phyloP scores from a whole-genome alignment of 2,329 filamentous ascomycete species.

The Hymenoscyphus fraxineus region DNA sequence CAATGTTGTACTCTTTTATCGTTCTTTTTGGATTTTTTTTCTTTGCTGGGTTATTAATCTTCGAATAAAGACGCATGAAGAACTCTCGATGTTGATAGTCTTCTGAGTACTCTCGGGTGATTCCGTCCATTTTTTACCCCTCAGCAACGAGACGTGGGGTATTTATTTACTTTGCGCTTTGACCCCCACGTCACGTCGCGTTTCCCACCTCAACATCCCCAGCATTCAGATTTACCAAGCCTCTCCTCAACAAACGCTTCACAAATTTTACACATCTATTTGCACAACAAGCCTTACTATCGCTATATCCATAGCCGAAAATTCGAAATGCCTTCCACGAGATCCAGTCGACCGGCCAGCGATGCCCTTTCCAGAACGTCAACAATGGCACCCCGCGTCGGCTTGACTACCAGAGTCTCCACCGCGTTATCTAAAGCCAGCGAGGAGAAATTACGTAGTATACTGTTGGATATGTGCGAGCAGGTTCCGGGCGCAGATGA shows the following conservation, averaged over 20 bases:
- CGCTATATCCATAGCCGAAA: neutral
- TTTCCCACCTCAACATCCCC: neutral
- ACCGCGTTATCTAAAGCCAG: neutral
- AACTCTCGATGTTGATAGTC: no score
- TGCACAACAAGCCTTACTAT: neutral
- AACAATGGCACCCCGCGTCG: neutral
- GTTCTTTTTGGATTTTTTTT: no score
- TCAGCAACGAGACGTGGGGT: neutral
- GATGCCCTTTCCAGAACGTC: neutral
- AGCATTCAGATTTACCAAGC: neutral
- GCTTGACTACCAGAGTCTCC: neutral
- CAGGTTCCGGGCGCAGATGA: neutral
- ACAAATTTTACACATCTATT: neutral
- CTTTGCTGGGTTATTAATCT: no score
- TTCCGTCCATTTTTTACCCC: neutral
- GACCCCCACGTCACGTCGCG: neutral
- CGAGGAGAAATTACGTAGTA: neutral
- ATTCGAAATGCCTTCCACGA: neutral
- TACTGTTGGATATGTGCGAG: neutral
- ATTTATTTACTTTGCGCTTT: neutral
- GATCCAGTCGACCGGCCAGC: neutral
- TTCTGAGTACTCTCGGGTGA: no score
- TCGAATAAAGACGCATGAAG: no score
- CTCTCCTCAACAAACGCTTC: neutral
- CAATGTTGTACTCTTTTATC: no score